phyloP scores from a whole-genome alignment of 2,329 filamentous ascomycete genomes.

The Penicillium sp. region DNA sequence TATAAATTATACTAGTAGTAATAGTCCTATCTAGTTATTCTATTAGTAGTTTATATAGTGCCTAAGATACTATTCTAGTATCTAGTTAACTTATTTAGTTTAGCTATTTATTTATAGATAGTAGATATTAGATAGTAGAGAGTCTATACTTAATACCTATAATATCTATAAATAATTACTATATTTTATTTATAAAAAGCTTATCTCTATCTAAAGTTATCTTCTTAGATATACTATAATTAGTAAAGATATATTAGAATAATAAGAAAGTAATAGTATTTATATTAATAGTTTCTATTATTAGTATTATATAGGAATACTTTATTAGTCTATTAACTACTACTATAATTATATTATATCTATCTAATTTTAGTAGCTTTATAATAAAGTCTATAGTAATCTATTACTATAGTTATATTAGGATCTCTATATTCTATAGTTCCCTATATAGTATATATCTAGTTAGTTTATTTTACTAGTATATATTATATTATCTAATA shows the following conservation, averaged over 20 bases:
- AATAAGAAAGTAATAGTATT: not conserved
- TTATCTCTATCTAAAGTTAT: too few species aligned
- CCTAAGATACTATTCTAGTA: constrained; percentile 11
- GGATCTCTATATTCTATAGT: not conserved
- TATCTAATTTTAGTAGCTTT: too few species aligned
- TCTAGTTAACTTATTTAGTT: constrained; percentile 7
- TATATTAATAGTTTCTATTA: not conserved
- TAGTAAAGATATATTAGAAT: too few species aligned
- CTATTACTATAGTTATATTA: constrained; percentile 3
- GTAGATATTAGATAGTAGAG: not conserved
- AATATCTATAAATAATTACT: constrained; percentile 1
- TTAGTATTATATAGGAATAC: not conserved
- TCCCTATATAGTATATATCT: not conserved
- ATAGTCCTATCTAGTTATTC: constrained; percentile 2
- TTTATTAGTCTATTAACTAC: not conserved
- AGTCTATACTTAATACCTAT: constrained; percentile 10
- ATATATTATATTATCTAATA: not conserved
- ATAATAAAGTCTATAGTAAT: constrained; percentile 11
- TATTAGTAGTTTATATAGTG: constrained; percentile 13
- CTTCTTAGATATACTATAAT: too few species aligned
- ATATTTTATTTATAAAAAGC: too few species aligned
- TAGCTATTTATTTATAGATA: constrained; percentile 7
- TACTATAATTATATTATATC: not conserved
- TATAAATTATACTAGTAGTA: not conserved
- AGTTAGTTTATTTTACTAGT: not conserved